Evolutionary conservation across 345 rosid genomes (phyloP), one percentile per base, ranked within the genome.

Genomic region (Punica granatum): DNA sequence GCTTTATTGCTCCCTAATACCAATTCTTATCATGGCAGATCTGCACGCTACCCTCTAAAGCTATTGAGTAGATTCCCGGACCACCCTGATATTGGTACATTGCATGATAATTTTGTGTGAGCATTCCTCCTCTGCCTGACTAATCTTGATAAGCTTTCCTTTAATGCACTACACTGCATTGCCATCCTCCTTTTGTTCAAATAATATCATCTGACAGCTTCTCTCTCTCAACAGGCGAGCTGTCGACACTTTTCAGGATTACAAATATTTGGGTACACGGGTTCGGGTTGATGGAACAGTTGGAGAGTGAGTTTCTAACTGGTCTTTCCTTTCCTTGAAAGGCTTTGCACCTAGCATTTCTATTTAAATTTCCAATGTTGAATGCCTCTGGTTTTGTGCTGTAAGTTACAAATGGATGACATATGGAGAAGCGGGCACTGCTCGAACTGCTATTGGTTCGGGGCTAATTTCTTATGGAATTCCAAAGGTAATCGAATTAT

Each of bases 351-450:
- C 59, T 74, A 66, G 49, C 15, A 6, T 41, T 32, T 54, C 58
- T 44, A 48, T 62, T 65, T 36, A 64, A 30, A 32, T 73, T 65
- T 7, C 18, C 35, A 65, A 34, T 72, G 63, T 39, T 63, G 28
- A 60, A 37, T 59, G 53, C 30, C 37, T 66, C 36, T 73, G 19
- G 54, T 34, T 71, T 43, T 44, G 28, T 67, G 64, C 62, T 62
- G 14, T 69, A 66, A 76, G 99, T 74, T 94, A 94, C 80, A 89
- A 91, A 84, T 94, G 99, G 98, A 85, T 94, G 89, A 94, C 99
- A 28, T 94, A 80, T 77, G 95, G 98, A 75, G 99, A 94, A 80
- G 97, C 76, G 42, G 93, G 90, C 62, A 86, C 95, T 34, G 96
- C 97, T 48, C 88, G 98, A 60, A 76, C 92, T 63, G 88, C 87